Evolutionary conservation across 768 basidiomycete species (phyloP).

Genomic region (Phlegmacium glaucopus): DNA sequence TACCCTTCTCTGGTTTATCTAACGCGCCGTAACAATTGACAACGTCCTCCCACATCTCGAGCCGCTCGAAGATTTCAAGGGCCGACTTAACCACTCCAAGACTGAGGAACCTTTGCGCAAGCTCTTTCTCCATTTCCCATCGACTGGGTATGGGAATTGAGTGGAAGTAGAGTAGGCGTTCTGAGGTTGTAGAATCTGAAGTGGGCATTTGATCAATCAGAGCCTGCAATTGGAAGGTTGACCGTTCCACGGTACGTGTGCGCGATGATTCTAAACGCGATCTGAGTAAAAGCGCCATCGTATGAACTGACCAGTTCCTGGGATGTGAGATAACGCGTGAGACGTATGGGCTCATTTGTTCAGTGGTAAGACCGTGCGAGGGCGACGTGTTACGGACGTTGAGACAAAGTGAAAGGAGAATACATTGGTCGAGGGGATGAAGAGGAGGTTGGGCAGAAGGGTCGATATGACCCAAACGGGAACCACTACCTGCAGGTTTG

Average conservation of each 20-base stretch:
- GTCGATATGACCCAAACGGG: slow-evolving; percentile 66
- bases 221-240: slow-evolving; percentile 90
- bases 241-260: slow-evolving; percentile 90
- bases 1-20: slow-evolving; percentile 76
- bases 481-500: slow-evolving; percentile 39
- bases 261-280: slow-evolving; percentile 87
- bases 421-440: slow-evolving; percentile 91
- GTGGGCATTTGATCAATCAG: slow-evolving; percentile 97
- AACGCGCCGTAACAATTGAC: slow-evolving; percentile 83
- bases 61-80: slow-evolving; percentile 86
- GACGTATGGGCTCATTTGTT: slow-evolving; percentile 93
- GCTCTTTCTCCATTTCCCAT: slow-evolving; percentile 93
- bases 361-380: slow-evolving; percentile 82
- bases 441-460: slow-evolving; percentile 82
- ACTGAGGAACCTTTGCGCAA: slow-evolving; percentile 77
- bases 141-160: slow-evolving; percentile 79
- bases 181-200: slow-evolving; percentile 66
- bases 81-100: slow-evolving; percentile 90
- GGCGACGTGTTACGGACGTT: slow-evolving; percentile 90
- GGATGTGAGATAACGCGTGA: slow-evolving; percentile 86
- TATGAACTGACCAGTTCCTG: slow-evolving; percentile 93
- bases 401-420: slow-evolving; percentile 87
- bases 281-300: slow-evolving; percentile 92
- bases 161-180: slow-evolving; percentile 80
- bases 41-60: slow-evolving; percentile 99